phyloP scores from a whole-genome alignment of 768 basidiomycete species.

The Suillus alpinus region DNA sequence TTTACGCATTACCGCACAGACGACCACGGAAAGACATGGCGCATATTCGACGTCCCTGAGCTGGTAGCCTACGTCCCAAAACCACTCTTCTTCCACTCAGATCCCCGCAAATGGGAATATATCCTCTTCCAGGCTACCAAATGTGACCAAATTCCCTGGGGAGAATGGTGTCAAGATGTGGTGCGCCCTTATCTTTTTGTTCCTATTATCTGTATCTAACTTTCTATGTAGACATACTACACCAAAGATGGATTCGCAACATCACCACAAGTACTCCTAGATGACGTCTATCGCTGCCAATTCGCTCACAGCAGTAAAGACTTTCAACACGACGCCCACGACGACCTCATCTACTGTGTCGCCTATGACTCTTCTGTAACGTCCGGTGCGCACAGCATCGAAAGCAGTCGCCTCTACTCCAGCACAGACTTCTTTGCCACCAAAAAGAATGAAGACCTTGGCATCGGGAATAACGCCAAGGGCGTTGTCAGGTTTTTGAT shows the following conservation, averaged over 20 bases:
- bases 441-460: constrained; percentile 74
- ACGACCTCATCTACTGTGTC: constrained; percentile 84
- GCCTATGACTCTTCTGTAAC: constrained; percentile 66
- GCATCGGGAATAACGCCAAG: constrained; percentile 80
- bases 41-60: constrained; percentile 70
- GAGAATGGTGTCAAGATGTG: constrained; percentile 65
- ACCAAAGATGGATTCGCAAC: constrained; percentile 81
- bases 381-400: constrained; percentile 41
- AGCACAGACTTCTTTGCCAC: constrained; percentile 80
- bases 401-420: constrained; percentile 71
- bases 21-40: constrained; percentile 88
- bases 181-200: constrained; percentile 31
- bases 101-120: constrained; percentile 62
- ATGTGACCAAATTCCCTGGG: constrained; percentile 59
- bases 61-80: constrained; percentile 38
- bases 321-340: constrained; percentile 73
- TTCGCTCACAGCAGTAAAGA: constrained; percentile 87
- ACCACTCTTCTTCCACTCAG: constrained; percentile 88
- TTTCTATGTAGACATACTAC: constrained; percentile 69
- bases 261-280: constrained; percentile 53
- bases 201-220: constrained; percentile 5
- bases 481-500: constrained; percentile 91
- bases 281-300: constrained; percentile 73
- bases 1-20: constrained; percentile 83
- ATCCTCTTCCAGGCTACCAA: constrained; percentile 76